Evolutionary conservation across 176 grass and related monocot genomes (phyloP), one percentile per base, ranked within the genome.

Genomic region (Rhipidocladum racemiflorum): DNA sequence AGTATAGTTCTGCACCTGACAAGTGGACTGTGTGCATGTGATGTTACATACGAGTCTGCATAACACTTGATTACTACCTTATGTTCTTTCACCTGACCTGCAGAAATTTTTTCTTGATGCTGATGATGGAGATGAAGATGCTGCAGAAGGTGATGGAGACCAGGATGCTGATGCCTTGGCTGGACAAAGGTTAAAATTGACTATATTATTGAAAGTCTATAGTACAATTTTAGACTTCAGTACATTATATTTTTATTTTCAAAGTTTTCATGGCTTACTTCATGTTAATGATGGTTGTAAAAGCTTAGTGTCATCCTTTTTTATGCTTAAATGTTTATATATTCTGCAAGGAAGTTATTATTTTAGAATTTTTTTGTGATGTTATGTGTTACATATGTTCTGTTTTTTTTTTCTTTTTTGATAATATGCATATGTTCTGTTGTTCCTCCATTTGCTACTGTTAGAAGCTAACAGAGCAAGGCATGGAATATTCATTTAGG

Each of bases 61-160:
- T 42, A 54, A 39, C 27, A 50, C 53, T 83, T 83, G 18, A 62
- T 56, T 53, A 44, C 18, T 81, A 70, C 38, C 17, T 53, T 32
- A 71, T 49, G 20, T 55, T 55, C 17, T 81, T 70, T 75, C 36
- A 66, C 38, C 9, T 88, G 60, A n/a, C 11, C 44, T 87, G 78
- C 89, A 97, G 91, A 99, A 88, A 84, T 93, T 89, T 82, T 99
- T 99, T 85, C 85, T 95, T 13, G 96, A 99, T 77, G 96, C 92
- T 72, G 95, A 91, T 81, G 85, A 85, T 78, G 96, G 68, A 69
- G 76, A 85, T 78, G 89, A 83, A 93, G 83, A 84, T 86, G 88
- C 74, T 24, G 35, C 49, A 57, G 88, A 88, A 68, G 79, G 84
- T 3, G 87, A 86, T 64, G 46, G 7, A 65, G 74, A 81, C 53